Base-by-base conservation (phyloP, 495 filamentous ascomycete genomes). In the Trichoderma erinaceum region DNA sequence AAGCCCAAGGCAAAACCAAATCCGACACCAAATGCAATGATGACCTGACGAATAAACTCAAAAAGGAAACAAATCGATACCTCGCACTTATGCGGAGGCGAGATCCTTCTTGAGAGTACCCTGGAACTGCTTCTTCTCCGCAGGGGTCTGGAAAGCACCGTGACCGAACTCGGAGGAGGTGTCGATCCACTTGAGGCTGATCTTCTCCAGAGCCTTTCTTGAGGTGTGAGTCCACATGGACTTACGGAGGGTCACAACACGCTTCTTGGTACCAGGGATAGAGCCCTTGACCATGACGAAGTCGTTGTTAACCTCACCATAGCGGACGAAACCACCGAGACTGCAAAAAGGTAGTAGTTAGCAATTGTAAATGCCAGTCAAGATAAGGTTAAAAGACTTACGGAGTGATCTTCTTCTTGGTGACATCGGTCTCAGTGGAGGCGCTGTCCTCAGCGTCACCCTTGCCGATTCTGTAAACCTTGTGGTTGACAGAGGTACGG, bases 181-280 rank as follows among this genome's bases (percentile, higher is more conserved):
- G 77, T 99, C 96, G 88, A 99, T 98, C 96, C 96, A 99, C 84
- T 99, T 99, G 83, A 99, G 90, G 70, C 97, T 93, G 77, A 97
- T 89, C 90, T 98, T 98, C 90, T 99, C 96, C 78, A 96, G 85
- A 48, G 96, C 91, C 79, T 90, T 91, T 76, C 96, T 85, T 76
- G 88, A 96, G 68, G 93, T 97, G 88, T 99, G 96, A 71, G 85
- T 88, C 88, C 96, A 99, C 85, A 99, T 95, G 65, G 96, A 97
- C 87, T 99, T 99, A 78, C 96, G 91, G 72, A 99, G 88, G 71
- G 96, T 99, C 89, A 98, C 93, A 78, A 99, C 88, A 78, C 96
- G 88, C 92, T 98, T 99, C 92, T 98, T 98, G 75, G 96, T 91
- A 88, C 96, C 96, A 52, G 96, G 96, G 68, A 94, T 84, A 70